phyloP scores from a whole-genome alignment of 2,329 filamentous ascomycete genomes.

The Penicillium digitatum region DNA sequence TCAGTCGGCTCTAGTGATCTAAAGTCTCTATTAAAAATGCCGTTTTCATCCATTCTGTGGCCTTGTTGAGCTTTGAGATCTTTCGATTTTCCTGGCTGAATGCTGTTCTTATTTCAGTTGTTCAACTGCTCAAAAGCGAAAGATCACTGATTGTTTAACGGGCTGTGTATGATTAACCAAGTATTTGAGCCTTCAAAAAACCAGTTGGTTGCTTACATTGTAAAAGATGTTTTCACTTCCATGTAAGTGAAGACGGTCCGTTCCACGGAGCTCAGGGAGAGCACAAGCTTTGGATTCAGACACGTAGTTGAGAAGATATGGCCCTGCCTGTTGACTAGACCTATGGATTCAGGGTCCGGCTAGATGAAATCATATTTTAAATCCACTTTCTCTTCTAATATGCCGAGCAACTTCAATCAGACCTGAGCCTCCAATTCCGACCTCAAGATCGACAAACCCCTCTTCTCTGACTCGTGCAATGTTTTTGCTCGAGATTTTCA shows the following conservation, averaged over 20 bases:
- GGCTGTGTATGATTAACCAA: background rate
- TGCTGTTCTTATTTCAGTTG: background rate
- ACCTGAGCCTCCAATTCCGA: slow-evolving; percentile 31
- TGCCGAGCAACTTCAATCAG: slow-evolving; percentile 17
- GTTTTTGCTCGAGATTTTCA: no score
- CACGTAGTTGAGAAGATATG: background rate
- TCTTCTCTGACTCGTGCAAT: slow-evolving; percentile 52
- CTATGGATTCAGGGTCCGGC: background rate
- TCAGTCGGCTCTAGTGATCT: background rate
- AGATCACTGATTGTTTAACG: background rate
- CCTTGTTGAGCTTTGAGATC: slow-evolving; percentile 1
- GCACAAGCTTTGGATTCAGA: background rate
- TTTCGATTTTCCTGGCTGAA: background rate
- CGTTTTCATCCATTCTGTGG: background rate
- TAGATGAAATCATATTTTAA: background rate
- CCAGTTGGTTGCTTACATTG: background rate
- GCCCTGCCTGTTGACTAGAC: background rate
- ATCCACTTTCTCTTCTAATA: slow-evolving; percentile 12
- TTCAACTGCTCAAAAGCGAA: background rate
- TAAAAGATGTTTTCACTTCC: no score
- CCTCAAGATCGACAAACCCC: slow-evolving; percentile 62
- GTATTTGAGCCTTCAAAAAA: background rate
- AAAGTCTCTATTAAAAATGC: background rate
- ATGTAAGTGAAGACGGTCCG: background rate
- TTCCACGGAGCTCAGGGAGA: background rate